phyloP scores from a whole-genome alignment of 2,329 filamentous ascomycete genomes.

The Nectriaceae sp. region DNA sequence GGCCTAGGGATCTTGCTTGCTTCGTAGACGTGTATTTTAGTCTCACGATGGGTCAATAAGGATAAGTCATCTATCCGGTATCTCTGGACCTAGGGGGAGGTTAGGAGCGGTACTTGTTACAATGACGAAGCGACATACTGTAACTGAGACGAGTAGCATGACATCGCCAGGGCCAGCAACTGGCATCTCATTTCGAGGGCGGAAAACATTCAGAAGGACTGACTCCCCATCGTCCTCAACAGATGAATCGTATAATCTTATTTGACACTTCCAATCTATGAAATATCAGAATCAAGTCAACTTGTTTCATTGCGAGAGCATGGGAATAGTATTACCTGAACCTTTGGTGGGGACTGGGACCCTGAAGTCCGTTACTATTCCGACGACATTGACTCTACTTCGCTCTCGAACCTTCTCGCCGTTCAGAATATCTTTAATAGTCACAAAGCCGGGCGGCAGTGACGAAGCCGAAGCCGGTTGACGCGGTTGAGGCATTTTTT shows the following conservation, averaged over 20 bases:
- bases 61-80: conserved; percentile 35
- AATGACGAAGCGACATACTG: conserved; percentile 42
- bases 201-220: conserved; percentile 62
- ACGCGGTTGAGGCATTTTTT: conserved; percentile 10
- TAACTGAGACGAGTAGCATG: conserved; percentile 51
- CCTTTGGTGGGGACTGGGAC: conserved; percentile 52
- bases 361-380: conserved; percentile 68
- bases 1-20: conserved; percentile 32
- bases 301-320: not conserved
- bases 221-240: conserved; percentile 43
- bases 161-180: conserved; percentile 42
- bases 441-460: conserved; percentile 26
- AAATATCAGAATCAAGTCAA: not conserved
- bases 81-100: conserved; percentile 43
- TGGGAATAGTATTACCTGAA: conserved; percentile 43
- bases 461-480: conserved; percentile 5
- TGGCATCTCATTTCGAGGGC: conserved; percentile 51
- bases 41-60: conserved; percentile 44
- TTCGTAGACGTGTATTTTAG: conserved; percentile 48
- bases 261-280: conserved; percentile 60
- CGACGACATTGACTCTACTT: conserved; percentile 61
- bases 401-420: conserved; percentile 30
- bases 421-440: conserved; percentile 47
- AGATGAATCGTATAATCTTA: conserved; percentile 63
- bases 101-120: not conserved